Base-by-base conservation (phyloP, 495 filamentous ascomycete genomes). In the Trichoderma virens region DNA sequence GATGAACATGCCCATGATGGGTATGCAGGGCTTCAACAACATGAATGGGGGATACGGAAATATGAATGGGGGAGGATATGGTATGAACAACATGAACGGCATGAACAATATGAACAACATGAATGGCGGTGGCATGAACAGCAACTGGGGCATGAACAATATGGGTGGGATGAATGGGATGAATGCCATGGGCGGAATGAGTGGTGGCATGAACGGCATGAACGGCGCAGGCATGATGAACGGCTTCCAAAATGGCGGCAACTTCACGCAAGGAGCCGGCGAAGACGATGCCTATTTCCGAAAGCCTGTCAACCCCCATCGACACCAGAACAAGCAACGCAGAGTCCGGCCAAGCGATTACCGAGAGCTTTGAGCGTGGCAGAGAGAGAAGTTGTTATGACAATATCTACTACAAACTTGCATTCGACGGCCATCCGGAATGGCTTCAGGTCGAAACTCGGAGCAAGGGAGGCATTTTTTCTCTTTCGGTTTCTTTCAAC, bases 261-360 rank as follows among this genome's bases (percentile, higher is more conserved):
- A 34, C 68, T 69, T 38, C 67, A 63, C 1, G 62, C 66, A n/a
- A 68, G 73, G 64, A 64, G 67, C 45, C 83, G 90, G 91, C 64
- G 91, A 96, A 67, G 93, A 96, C 65, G 90, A 90, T 60, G 89
- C 94, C 23, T 98, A 98, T 75, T 94, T 98, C 75, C 87, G 94
- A 25, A 93, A 96, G 71, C 94, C 94, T 2, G 90, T 98, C 62
- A 98, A 98, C 71, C 94, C 92, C 13, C 92, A 97, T 71, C 86
- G 94, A 64, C 90, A 95, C 70, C 88, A 91, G 74, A 88, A 90
- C 64, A 79, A 88, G 62, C 86, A 91, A 65, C 86, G 90, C 65
- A 78, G 88, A 66, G 86, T 88, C 62, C 82, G 94, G 56, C 91
- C 92, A 20, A 93, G 89, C 71, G 95, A 98, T 75, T 97, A 93